Conservation (phyloP, 169 alveolate genomes). For the Plasmodium adleri region DNA sequence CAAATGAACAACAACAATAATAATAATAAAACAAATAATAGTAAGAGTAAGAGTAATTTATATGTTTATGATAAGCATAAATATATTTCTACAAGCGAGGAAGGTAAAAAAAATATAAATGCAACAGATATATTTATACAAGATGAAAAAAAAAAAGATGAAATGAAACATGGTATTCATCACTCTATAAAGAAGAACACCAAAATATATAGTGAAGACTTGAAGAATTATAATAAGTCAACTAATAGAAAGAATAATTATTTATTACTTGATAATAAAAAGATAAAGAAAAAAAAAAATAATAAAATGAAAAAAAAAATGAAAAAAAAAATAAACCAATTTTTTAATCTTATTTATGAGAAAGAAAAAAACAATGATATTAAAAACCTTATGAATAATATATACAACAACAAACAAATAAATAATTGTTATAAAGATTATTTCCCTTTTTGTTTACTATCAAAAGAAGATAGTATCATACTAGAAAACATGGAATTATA, state of each 20-base stretch:
- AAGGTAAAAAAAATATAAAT: not conserved
- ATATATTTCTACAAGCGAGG: not conserved
- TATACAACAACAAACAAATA: too few species aligned
- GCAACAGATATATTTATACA: not conserved
- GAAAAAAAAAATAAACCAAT: too few species aligned
- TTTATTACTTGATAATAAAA: not conserved
- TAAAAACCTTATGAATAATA: too few species aligned
- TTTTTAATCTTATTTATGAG: too few species aligned
- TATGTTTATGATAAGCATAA: not conserved
- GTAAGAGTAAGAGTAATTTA: not conserved
- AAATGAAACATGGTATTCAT: too few species aligned
- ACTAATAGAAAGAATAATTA: not conserved
- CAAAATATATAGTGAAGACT: slow-evolving; percentile 23
- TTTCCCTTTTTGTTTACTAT: too few species aligned
- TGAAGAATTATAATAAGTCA: not conserved
- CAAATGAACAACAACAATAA: not conserved
- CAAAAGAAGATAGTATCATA: too few species aligned
- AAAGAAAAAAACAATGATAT: too few species aligned
- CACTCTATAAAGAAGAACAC: slow-evolving; percentile 12
- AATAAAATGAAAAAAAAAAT: too few species aligned
- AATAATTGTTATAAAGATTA: too few species aligned
- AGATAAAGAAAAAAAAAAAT: not conserved
- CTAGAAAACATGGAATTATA: too few species aligned
- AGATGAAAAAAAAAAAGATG: not conserved
- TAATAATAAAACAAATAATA: not conserved